Percentiles rank a stretch among this genome's conserved stretches.
phyloP scores from a whole-genome alignment of 805 yeast species.

The Hagleromyces aurorensis region DNA sequence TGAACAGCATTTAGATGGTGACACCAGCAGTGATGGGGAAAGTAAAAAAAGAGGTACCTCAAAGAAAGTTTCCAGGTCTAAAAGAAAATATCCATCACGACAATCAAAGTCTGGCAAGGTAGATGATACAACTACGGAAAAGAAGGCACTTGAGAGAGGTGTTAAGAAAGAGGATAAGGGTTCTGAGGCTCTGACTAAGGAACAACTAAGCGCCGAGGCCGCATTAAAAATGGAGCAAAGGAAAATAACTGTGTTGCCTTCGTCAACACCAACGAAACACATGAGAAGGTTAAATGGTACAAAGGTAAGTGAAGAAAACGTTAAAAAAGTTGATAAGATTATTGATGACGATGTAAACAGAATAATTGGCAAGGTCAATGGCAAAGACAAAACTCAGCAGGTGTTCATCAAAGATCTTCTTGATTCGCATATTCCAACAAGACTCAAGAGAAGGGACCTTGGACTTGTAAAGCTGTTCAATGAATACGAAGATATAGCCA shows the following conservation, averaged over 20 bases:
- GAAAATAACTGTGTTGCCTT: too few relatives aligned
- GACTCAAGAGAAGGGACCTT: constrained; percentile 22
- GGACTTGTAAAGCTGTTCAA: constrained; percentile 28
- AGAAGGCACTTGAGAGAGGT: background rate
- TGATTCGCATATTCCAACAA: constrained; percentile 16
- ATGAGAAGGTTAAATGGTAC: too few relatives aligned
- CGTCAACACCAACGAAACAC: too few relatives aligned
- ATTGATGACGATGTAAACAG: constrained; percentile 12
- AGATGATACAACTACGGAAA: background rate
- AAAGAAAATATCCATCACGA: too few relatives aligned
- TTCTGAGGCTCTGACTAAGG: background rate
- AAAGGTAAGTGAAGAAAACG: too few relatives aligned
- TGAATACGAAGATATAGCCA: constrained; percentile 30
- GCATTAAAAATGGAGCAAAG: too few relatives aligned
- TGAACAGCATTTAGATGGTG: too few relatives aligned
- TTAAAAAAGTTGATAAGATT: constrained; percentile 7
- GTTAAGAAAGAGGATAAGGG: background rate
- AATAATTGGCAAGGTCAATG: constrained; percentile 5
- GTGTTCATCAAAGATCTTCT: constrained; percentile 19
- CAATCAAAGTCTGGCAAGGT: background rate
- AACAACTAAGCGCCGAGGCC: background rate
- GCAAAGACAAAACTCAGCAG: constrained; percentile 15
- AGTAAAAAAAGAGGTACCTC: too few relatives aligned
- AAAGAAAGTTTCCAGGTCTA: too few relatives aligned
- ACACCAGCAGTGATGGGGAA: too few relatives aligned